Evolutionary conservation across 768 basidiomycete genomes (phyloP).

Genomic region (Hygrophorus russula): DNA sequence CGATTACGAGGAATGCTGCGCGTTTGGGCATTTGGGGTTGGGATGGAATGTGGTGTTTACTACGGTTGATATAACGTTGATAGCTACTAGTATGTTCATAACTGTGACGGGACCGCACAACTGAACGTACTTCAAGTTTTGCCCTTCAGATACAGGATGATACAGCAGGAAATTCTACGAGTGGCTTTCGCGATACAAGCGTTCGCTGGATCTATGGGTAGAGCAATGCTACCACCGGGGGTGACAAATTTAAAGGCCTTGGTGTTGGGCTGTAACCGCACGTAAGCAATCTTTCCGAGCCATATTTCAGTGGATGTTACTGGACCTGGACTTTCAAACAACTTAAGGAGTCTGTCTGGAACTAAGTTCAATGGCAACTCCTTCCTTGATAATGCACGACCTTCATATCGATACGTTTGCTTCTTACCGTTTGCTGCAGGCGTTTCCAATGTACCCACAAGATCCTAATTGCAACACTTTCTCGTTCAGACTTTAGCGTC

Average conservation of each 20-base stretch:
- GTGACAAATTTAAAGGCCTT: conserved; percentile 4
- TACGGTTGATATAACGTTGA: too few relatives aligned
- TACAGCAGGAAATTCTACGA: too few relatives aligned
- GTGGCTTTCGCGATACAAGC: too few relatives aligned
- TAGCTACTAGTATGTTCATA: too few relatives aligned
- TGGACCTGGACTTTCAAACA: too few relatives aligned
- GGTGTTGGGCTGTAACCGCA: conserved; percentile 3
- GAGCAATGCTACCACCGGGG: background rate
- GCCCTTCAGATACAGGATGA: too few relatives aligned
- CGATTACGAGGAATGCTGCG: conserved; percentile 84
- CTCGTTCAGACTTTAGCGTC: background rate
- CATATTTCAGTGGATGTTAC: too few relatives aligned
- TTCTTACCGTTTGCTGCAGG: background rate
- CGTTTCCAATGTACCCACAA: conserved; percentile 1
- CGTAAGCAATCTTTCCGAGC: background rate
- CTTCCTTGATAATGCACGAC: conserved; percentile 3
- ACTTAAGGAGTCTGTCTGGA: background rate
- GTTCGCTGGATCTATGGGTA: too few relatives aligned
- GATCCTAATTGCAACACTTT: background rate
- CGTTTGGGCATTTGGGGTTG: conserved; percentile 26
- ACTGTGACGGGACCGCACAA: too few relatives aligned
- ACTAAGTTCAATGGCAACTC: background rate
- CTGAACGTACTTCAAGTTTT: too few relatives aligned
- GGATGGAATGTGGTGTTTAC: too few relatives aligned
- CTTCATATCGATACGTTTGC: too few relatives aligned